Percentiles rank a stretch among this genome's conserved stretches.
These are phyloP conservation scores for Globisporangium emineosum DNA, from an alignment of 352 stramenopile species.

Conservation along the genomic window DNA sequence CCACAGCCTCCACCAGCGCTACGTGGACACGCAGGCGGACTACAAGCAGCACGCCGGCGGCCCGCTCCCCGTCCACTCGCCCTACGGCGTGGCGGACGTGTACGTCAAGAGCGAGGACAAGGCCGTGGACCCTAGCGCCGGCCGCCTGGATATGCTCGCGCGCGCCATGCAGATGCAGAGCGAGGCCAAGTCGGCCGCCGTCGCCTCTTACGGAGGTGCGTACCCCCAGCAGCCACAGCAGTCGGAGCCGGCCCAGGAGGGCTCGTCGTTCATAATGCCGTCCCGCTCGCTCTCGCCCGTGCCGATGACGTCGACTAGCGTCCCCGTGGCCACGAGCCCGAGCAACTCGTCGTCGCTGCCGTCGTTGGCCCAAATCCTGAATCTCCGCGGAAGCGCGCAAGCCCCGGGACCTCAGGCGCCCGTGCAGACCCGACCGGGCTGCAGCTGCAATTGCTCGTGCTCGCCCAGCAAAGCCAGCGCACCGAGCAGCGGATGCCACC, in stretches of 20 bases:
- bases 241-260: conserved; percentile 19
- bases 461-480: conserved; percentile 15
- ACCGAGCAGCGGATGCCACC: conserved; percentile 8
- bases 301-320: conserved; percentile 4
- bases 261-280: conserved; percentile 17
- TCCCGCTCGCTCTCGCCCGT: conserved; percentile 14
- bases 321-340: conserved; percentile 22
- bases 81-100: conserved; percentile 58
- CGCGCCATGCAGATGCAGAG: conserved; percentile 50
- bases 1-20: conserved; percentile 7
- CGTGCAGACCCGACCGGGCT: conserved; percentile 12
- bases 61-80: conserved; percentile 30
- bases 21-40: conserved; percentile 30
- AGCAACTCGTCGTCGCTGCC: conserved; percentile 48
- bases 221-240: conserved; percentile 13
- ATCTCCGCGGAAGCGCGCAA: conserved; percentile 38
- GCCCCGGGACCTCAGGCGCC: neutral
- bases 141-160: conserved; percentile 69
- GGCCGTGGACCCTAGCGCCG: conserved; percentile 25
- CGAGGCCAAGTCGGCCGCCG: conserved; percentile 10
- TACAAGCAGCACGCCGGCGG: conserved; percentile 21
- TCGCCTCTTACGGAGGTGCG: conserved; percentile 1
- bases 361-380: conserved; percentile 68
- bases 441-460: conserved; percentile 24
- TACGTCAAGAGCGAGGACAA: conserved; percentile 41